These are phyloP conservation scores for Rutstroemia sydowiana DNA, from an alignment of 2,329 filamentous ascomycete genomes.

Conservation along the genomic window DNA sequence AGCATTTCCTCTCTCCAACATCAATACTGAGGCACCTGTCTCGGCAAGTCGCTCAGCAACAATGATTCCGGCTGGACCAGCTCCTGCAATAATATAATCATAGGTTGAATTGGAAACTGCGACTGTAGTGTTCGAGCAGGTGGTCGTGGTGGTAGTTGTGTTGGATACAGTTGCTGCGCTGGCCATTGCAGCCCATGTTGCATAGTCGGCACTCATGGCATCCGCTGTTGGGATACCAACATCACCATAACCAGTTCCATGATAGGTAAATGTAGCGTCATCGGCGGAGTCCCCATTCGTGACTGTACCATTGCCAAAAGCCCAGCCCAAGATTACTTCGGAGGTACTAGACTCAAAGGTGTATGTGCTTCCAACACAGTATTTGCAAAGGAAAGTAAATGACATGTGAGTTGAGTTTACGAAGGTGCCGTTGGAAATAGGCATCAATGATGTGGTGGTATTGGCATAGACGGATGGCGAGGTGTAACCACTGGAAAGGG, in stretches of 20 bases:
- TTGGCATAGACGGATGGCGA: constrained; percentile 37
- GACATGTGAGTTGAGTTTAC: constrained; percentile 45
- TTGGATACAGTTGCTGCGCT: neutral
- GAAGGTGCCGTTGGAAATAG: constrained; percentile 45
- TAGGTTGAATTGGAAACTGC: constrained; percentile 2
- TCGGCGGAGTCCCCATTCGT: constrained; percentile 3
- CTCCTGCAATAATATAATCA: constrained; percentile 7
- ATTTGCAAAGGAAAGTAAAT: constrained; percentile 46
- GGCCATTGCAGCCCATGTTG: constrained; percentile 6
- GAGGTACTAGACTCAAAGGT: neutral
- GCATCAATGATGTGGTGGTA: constrained; percentile 34
- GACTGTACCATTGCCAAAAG: constrained; percentile 5
- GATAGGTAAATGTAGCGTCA: constrained; percentile 8
- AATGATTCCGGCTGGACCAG: constrained; percentile 8
- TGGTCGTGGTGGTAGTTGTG: neutral
- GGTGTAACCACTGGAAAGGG: constrained; percentile 34
- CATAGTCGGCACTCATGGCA: constrained; percentile 1
- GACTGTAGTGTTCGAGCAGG: neutral
- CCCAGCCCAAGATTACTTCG: constrained; percentile 3
- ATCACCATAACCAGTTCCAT: constrained; percentile 5
- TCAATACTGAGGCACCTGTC: constrained; percentile 8
- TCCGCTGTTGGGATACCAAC: neutral
- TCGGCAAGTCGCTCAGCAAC: constrained; percentile 9
- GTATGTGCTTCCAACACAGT: constrained; percentile 30
- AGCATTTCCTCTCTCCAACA: constrained; percentile 8